Conservation (phyloP, 2,329 filamentous ascomycete genomes). For the Penicillium sp. region DNA sequence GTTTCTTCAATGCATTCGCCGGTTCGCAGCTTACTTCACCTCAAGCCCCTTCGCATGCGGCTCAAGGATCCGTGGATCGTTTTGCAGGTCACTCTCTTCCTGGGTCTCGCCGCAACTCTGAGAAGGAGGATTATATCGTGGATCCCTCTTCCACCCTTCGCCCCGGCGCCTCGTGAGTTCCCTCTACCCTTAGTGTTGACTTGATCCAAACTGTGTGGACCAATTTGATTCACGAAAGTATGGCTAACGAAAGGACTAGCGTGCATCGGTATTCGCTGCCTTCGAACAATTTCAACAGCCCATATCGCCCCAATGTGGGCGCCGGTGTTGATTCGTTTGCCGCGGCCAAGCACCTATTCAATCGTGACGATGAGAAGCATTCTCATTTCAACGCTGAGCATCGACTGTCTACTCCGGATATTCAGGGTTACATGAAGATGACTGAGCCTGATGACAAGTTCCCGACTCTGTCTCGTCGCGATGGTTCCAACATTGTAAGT, state of each 20-base stretch:
- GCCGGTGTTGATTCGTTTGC: slow-evolving; percentile 76
- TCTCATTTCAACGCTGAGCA: slow-evolving; percentile 45
- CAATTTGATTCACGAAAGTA: not conserved
- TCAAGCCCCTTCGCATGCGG: slow-evolving; percentile 49
- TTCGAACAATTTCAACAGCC: slow-evolving; percentile 52
- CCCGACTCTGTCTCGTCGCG: slow-evolving; percentile 60
- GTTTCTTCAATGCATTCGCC: slow-evolving; percentile 69
- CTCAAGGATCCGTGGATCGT: slow-evolving; percentile 54
- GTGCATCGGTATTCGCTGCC: slow-evolving; percentile 94
- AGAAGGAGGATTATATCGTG: slow-evolving; percentile 80
- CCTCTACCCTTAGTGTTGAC: not conserved
- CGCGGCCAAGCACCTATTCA: slow-evolving; percentile 81
- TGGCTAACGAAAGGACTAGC: slow-evolving; percentile 34
- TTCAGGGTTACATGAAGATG: slow-evolving; percentile 68
- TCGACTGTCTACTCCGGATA: slow-evolving; percentile 59
- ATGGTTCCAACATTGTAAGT: slow-evolving; percentile 57
- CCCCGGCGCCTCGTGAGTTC: slow-evolving; percentile 74
- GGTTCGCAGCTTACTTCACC: slow-evolving; percentile 74
- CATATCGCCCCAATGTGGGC: slow-evolving; percentile 30
- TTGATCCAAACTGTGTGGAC: not conserved
- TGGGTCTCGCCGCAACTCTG: slow-evolving; percentile 80
- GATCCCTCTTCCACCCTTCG: slow-evolving; percentile 61
- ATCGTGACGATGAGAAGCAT: slow-evolving; percentile 69
- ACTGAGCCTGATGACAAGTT: slow-evolving; percentile 80
- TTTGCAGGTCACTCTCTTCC: slow-evolving; percentile 83